Evolutionary conservation across 176 grass and related monocot genomes (phyloP).

Genomic region (Avena sativa): DNA sequence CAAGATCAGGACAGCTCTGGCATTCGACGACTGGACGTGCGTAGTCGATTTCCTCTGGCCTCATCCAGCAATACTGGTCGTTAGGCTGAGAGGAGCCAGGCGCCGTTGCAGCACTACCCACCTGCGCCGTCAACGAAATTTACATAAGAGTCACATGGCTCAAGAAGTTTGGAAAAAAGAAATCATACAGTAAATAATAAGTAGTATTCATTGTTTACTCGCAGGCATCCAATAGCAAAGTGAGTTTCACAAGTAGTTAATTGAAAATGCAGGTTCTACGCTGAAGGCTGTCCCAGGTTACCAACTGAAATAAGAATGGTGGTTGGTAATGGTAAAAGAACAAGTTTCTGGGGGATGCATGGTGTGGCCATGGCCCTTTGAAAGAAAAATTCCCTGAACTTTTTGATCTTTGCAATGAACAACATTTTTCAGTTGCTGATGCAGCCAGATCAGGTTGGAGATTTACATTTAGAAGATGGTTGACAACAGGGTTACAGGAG

Average conservation of each 20-base stretch:
- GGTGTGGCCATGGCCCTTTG: too few relatives aligned
- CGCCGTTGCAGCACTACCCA: conserved; percentile 55
- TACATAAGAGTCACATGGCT: background rate
- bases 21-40: conserved; percentile 71
- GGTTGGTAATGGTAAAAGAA: too few relatives aligned
- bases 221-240: background rate
- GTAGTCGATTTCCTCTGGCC: conserved; percentile 89
- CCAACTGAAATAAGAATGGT: too few relatives aligned
- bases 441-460: too few relatives aligned
- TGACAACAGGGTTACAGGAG: too few relatives aligned
- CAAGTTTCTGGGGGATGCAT: too few relatives aligned
- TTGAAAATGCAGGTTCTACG: conserved; percentile 22
- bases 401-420: too few relatives aligned
- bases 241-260: background rate
- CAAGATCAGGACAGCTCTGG: conserved; percentile 79
- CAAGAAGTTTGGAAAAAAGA: background rate
- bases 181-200: background rate
- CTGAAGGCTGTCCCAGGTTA: background rate
- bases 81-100: conserved; percentile 68
- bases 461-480: too few relatives aligned
- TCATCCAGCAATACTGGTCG: conserved; percentile 95
- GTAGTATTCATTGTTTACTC: background rate
- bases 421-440: too few relatives aligned
- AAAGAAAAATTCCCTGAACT: too few relatives aligned
- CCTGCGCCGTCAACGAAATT: conserved; percentile 38